Evolutionary conservation across 116 monocot species (phyloP).

Genomic region (Cymodocea nodosa): DNA sequence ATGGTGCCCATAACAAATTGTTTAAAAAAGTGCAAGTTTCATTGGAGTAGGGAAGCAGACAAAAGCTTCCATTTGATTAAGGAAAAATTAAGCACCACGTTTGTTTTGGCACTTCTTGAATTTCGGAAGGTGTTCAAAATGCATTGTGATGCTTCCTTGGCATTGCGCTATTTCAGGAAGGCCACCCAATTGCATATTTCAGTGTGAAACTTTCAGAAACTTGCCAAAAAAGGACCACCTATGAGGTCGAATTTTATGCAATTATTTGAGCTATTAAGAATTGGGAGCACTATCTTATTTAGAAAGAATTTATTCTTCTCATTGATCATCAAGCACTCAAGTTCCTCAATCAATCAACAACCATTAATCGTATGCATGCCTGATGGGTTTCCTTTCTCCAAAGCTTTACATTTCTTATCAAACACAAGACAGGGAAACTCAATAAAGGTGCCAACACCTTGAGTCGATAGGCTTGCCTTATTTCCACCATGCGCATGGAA

Average conservation of each 20-base stretch:
- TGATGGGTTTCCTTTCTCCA: no score
- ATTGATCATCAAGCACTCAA: not conserved
- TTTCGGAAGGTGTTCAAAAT: not conserved
- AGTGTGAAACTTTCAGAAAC: slow-evolving; percentile 3
- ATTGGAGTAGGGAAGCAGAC: not conserved
- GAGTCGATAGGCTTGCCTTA: not conserved
- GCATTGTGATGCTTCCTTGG: slow-evolving; percentile 5
- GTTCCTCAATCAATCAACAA: not conserved
- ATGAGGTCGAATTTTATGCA: slow-evolving; percentile 4
- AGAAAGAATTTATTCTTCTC: no score
- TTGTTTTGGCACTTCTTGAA: not conserved
- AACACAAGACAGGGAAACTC: not conserved
- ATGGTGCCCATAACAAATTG: not conserved
- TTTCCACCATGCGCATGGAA: no score
- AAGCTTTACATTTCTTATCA: not conserved
- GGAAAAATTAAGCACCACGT: not conserved
- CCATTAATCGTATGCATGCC: not conserved
- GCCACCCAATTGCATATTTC: not conserved
- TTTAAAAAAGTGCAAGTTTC: not conserved
- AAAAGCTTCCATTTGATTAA: not conserved
- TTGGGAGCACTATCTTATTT: no score
- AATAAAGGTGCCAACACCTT: not conserved
- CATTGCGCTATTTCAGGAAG: slow-evolving; percentile 7
- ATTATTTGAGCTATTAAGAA: not conserved
- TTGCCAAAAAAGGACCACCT: not conserved